A percentile compares a stretch with the other conserved stretches of the same genome.
Conservation (phyloP, 2,329 filamentous ascomycete species). For the Xylaria arbuscula region DNA sequence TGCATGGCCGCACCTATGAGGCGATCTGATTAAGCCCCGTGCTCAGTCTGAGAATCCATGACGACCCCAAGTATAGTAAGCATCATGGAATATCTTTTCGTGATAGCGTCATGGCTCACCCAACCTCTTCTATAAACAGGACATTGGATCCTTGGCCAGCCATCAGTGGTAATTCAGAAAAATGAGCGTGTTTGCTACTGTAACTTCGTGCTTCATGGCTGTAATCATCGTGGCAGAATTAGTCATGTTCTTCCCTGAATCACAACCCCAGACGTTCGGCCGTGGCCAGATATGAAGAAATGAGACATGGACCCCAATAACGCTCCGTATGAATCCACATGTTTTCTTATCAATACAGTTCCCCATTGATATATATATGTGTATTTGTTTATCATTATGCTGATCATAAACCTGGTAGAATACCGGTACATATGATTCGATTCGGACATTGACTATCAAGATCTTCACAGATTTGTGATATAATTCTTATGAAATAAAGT, state of each 20-base stretch:
- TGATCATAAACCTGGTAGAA: background rate
- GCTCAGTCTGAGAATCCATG: conserved; percentile 1
- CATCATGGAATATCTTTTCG: conserved; percentile 6
- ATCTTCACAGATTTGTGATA: background rate
- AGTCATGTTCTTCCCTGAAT: background rate
- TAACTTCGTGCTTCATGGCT: background rate
- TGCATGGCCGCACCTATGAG: conserved; percentile 12
- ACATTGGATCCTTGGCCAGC: background rate
- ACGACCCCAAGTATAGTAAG: conserved; percentile 27
- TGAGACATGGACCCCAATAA: background rate
- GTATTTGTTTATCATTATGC: too few relatives aligned
- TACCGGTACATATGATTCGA: background rate
- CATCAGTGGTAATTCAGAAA: background rate
- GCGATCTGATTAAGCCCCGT: conserved; percentile 8
- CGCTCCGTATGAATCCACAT: background rate
- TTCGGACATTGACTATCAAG: background rate
- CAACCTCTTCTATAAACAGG: background rate
- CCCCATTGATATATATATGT: too few relatives aligned
- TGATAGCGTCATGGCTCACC: conserved; percentile 9
- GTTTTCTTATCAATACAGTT: background rate
- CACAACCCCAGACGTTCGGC: background rate
- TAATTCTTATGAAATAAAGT: background rate
- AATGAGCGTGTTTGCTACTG: background rate
- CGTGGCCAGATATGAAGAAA: background rate
- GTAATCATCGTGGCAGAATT: background rate